A percentile compares a stretch with the other conserved stretches of the same genome.
phyloP scores from a whole-genome alignment of 164 flowering plant species.

The Euptelea pleiosperma region DNA sequence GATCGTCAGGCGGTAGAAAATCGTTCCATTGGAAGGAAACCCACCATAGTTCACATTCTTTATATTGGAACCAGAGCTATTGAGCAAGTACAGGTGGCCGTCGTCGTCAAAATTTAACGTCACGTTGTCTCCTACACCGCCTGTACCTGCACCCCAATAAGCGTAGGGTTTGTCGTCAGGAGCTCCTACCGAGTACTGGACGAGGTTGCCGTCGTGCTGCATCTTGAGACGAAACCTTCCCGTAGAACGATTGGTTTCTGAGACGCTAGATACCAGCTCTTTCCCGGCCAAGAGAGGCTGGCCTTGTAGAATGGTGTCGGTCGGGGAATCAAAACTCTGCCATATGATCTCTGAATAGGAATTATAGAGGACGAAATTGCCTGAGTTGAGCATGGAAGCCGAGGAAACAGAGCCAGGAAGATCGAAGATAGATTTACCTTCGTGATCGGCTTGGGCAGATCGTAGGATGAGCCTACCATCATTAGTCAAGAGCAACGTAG shows the following conservation, averaged over 20 bases:
- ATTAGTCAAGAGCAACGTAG: conserved; percentile 5
- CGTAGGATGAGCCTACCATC: conserved; percentile 12
- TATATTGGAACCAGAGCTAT: not conserved
- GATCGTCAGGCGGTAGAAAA: no score
- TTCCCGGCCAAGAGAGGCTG: conserved; percentile 4
- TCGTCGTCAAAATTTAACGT: conserved; percentile 10
- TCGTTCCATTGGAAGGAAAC: no score
- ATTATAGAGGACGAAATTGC: conserved; percentile 22
- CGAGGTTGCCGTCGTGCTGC: conserved; percentile 27
- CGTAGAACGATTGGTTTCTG: conserved; percentile 6
- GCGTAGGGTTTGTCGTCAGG: not conserved
- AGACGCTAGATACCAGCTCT: conserved; percentile 11
- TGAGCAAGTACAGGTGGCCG: conserved; percentile 13
- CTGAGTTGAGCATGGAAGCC: conserved; percentile 17
- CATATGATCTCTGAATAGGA: no score
- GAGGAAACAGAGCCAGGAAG: no score
- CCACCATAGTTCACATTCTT: not conserved
- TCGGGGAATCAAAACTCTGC: conserved; percentile 16
- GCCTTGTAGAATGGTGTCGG: conserved; percentile 22
- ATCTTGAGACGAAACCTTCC: no score
- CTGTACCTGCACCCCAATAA: conserved; percentile 13
- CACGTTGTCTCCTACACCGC: not conserved
- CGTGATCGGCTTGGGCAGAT: not conserved
- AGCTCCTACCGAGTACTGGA: conserved; percentile 2
- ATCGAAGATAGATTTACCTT: not conserved